Conservation (phyloP, 352 stramenopile genomes). For the Globisporangium echinulatum region DNA sequence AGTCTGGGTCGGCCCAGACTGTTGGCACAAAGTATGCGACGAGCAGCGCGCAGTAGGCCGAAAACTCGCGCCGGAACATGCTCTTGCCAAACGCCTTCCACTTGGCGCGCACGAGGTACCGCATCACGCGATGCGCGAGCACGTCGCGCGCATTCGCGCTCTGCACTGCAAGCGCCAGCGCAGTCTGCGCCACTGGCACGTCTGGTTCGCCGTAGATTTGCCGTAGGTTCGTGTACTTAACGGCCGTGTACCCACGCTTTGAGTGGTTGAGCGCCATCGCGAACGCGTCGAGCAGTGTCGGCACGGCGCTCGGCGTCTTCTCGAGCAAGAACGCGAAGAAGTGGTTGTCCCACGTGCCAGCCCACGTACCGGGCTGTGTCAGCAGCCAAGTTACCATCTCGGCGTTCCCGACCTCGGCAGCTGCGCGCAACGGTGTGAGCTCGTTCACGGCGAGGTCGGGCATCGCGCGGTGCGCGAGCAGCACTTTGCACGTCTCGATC, state of each 20-base stretch:
- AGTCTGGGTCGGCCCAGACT: conserved; percentile 47
- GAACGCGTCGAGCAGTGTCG: conserved; percentile 48
- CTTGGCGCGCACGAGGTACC: conserved; percentile 45
- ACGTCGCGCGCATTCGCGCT: conserved; percentile 32
- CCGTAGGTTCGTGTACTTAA: conserved; percentile 43
- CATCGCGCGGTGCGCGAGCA: conserved; percentile 35
- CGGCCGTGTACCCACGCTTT: conserved; percentile 32
- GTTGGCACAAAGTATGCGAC: conserved; percentile 51
- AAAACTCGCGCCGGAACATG: conserved; percentile 50
- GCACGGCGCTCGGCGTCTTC: conserved; percentile 35
- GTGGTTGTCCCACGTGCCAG: conserved; percentile 28
- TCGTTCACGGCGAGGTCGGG: conserved; percentile 25
- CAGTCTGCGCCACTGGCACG: conserved; percentile 38
- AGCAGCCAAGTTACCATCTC: conserved; percentile 48
- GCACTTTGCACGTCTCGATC: conserved; percentile 35
- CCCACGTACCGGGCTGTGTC: conserved; percentile 28
- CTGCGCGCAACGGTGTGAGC: conserved; percentile 43
- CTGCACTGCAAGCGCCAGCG: conserved; percentile 34
- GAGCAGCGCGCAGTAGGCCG: conserved; percentile 39
- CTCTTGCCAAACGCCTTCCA: conserved; percentile 48
- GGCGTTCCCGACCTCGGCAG: conserved; percentile 46
- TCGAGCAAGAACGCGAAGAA: conserved; percentile 52
- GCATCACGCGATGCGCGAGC: conserved; percentile 50
- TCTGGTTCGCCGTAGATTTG: conserved; percentile 44
- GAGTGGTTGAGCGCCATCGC: conserved; percentile 40